Evolutionary conservation across 495 filamentous ascomycete species (phyloP).

Genomic region (Lophium mytilinum): DNA sequence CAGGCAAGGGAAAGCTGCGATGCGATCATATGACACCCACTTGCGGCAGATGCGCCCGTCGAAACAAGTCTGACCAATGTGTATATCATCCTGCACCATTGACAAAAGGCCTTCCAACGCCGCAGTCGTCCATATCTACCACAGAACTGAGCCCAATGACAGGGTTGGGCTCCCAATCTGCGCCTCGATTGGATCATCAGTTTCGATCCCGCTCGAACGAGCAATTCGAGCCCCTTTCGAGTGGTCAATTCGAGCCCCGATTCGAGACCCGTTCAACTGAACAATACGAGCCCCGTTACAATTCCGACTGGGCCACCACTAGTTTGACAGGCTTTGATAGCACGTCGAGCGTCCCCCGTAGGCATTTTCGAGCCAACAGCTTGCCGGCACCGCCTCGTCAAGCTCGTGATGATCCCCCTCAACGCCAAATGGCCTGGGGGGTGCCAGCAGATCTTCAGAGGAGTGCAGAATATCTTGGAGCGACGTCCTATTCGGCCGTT

Average conservation of each 20-base stretch:
- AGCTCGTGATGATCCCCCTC: conserved; percentile 1
- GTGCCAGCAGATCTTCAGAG: not conserved
- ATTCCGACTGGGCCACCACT: not conserved
- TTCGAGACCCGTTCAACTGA: too few species aligned
- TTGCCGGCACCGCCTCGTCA: conserved; percentile 13
- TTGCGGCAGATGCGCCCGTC: conserved; percentile 22
- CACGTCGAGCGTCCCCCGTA: not conserved
- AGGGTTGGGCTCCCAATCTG: too few species aligned
- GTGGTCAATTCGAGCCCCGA: too few species aligned
- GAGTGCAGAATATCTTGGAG: conserved; percentile 3
- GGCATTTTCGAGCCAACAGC: conserved; percentile 11
- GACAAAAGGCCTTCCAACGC: conserved; percentile 17
- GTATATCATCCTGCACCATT: conserved; percentile 24
- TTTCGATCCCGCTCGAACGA: too few species aligned
- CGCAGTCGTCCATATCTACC: not conserved
- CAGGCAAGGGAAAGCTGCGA: conserved; percentile 15
- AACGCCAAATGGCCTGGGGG: not conserved
- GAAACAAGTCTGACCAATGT: conserved; percentile 20
- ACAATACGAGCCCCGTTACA: too few species aligned
- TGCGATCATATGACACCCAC: conserved; percentile 26
- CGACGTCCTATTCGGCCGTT: conserved; percentile 13
- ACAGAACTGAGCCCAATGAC: too few species aligned
- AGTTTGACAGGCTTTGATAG: not conserved
- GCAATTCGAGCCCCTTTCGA: too few species aligned
- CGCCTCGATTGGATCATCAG: too few species aligned